A percentile compares a stretch with the other conserved stretches of the same genome.
Evolutionary conservation across 2,329 filamentous ascomycete species (phyloP).

Genomic region (Furcasterigmium furcatum): DNA sequence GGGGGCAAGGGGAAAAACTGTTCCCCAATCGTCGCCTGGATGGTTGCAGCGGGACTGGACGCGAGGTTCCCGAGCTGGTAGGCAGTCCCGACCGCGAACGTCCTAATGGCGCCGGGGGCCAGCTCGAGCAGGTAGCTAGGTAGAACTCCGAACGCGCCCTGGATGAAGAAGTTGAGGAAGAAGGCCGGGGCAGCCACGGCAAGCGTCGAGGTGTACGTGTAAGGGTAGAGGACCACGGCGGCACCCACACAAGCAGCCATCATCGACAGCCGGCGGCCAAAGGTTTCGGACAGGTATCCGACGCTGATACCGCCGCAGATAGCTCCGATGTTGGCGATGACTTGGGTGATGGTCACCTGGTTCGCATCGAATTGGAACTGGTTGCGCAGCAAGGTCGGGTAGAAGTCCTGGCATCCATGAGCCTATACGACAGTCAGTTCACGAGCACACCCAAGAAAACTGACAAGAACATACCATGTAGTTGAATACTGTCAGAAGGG

Average conservation of each 20-base stretch:
- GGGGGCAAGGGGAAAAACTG: slow-evolving; percentile 65
- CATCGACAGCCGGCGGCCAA: slow-evolving; percentile 67
- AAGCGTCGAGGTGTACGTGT: slow-evolving; percentile 63
- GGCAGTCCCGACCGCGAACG: slow-evolving; percentile 69
- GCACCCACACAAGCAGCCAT: slow-evolving; percentile 61
- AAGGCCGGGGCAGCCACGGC: slow-evolving; percentile 76
- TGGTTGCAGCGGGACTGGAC: slow-evolving; percentile 66
- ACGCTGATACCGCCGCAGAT: slow-evolving; percentile 64
- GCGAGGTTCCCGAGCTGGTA: slow-evolving; percentile 79
- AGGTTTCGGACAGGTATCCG: slow-evolving; percentile 65
- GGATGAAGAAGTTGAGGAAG: slow-evolving; percentile 78
- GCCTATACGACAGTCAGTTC: too few relatives aligned
- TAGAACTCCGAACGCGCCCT: slow-evolving; percentile 75
- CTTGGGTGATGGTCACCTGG: slow-evolving; percentile 65
- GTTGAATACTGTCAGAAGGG: slow-evolving; percentile 89
- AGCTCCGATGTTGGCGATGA: too few relatives aligned
- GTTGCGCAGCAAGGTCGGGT: slow-evolving; percentile 57
- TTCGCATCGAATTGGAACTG: slow-evolving; percentile 50
- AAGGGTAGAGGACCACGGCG: slow-evolving; percentile 85
- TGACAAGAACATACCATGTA: too few relatives aligned
- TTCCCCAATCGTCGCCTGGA: slow-evolving; percentile 73
- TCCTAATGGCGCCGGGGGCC: slow-evolving; percentile 67
- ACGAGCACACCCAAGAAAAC: too few relatives aligned
- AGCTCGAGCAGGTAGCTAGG: slow-evolving; percentile 77
- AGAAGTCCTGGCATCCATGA: slow-evolving; percentile 68